Evolutionary conservation across 345 rosid genomes (phyloP).

Genomic region (Alliaria petiolata): DNA sequence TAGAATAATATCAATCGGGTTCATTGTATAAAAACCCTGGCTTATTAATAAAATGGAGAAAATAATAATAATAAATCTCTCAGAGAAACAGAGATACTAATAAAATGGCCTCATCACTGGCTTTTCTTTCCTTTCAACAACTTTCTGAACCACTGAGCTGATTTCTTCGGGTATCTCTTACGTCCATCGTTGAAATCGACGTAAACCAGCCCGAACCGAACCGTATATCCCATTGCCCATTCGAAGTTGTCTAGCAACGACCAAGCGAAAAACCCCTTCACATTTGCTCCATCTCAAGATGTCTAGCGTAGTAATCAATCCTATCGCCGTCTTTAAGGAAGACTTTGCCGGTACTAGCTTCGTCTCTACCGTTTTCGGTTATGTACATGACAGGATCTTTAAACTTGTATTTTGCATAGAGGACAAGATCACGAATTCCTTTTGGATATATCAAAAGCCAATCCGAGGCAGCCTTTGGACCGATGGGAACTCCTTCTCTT

Average conservation of each 20-base stretch:
- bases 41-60: too few relatives aligned
- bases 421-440: background rate
- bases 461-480: constrained; percentile 1
- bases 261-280: constrained; percentile 5
- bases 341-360: background rate
- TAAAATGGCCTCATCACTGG: background rate
- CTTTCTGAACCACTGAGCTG: background rate
- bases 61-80: too few relatives aligned
- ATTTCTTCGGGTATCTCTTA: constrained; percentile 7
- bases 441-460: constrained; percentile 11
- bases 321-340: background rate
- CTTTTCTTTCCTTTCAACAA: background rate
- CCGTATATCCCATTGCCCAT: background rate
- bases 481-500: constrained; percentile 1
- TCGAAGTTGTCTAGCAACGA: background rate
- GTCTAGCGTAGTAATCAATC: background rate
- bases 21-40: too few relatives aligned
- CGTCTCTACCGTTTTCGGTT: constrained; percentile 2
- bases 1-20: too few relatives aligned
- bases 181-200: background rate
- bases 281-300: background rate
- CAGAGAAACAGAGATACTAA: too few relatives aligned
- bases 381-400: background rate
- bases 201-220: constrained; percentile 5
- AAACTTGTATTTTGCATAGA: background rate